Conservation (phyloP, 192 early-diverging fungal genomes). For the Coemansia sp. region DNA sequence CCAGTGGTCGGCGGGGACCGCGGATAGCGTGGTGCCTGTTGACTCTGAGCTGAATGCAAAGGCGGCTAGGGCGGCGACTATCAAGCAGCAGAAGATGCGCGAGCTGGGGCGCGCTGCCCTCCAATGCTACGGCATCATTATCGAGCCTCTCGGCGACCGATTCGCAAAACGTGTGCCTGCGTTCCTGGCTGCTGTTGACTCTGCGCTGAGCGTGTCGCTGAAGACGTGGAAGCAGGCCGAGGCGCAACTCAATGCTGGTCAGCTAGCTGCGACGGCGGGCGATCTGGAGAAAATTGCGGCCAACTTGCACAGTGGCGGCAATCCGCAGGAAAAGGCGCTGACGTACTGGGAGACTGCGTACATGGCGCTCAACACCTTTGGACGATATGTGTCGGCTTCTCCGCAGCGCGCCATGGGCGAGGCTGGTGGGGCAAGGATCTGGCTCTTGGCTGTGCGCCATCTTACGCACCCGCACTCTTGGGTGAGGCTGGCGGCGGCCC, state of each 20-base stretch:
- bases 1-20: conserved; percentile 67
- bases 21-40: neutral
- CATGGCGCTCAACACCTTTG: conserved; percentile 73
- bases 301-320: conserved; percentile 28
- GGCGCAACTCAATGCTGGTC: conserved; percentile 19
- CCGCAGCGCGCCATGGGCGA: conserved; percentile 55
- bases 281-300: conserved; percentile 57
- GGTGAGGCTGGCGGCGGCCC: conserved; percentile 71
- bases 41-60: conserved; percentile 9
- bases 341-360: conserved; percentile 83
- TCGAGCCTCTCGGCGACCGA: conserved; percentile 72
- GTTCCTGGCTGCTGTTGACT: conserved; percentile 55
- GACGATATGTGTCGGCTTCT: conserved; percentile 62
- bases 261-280: conserved; percentile 11
- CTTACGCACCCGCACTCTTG: conserved; percentile 88
- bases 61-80: neutral
- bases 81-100: conserved; percentile 38
- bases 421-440: conserved; percentile 58
- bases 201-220: conserved; percentile 53
- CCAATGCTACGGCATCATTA: conserved; percentile 80
- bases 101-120: conserved; percentile 75
- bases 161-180: conserved; percentile 56
- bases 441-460: conserved; percentile 64
- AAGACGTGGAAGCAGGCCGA: conserved; percentile 52
- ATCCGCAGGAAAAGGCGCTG: conserved; percentile 55